Evolutionary conservation across 1,284 basidiomycete genomes (phyloP), one percentile per base, ranked within the genome.

Genomic region (Ustilago loliicola): DNA sequence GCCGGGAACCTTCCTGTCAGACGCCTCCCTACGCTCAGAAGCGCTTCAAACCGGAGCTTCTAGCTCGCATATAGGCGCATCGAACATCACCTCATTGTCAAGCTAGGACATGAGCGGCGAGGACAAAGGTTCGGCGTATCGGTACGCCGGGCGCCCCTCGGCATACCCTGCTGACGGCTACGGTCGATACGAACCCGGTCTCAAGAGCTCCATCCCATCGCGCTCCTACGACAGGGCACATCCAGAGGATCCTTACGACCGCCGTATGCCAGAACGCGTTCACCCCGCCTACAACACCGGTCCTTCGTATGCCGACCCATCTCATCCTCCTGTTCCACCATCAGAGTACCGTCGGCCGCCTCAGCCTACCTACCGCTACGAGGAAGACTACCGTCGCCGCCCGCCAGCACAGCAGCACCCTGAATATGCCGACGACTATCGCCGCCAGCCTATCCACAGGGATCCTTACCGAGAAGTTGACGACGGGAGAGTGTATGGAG

Each of bases 201-300:
- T 67, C 58, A 72, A 72, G 61, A 56, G 57, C 45, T 66, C 63
- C 45, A 58, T 62, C 3, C 60, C 66, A 11, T 47, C 72, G 29
- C 64, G 58, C 4, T 50, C 68, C 27, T 76, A 68, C 56, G 64
- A 65, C 45, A 54, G 62, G 19, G 30, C 27, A 2, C 61, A 56
- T 11, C 38, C 62, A 11, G 66, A 66, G 21, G 66, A 74, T 8
- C 38, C 42, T 21, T 71, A 70, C 45, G 68, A 77, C 17, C 62
- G 63, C 9, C 65, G 71, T 15, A 17, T 69, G 27, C 61, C 61
- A 7, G 75, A 77, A 10, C 62, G 66, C 8, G 64, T 65, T 36
- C 75, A 77, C n/a, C 71, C 75, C 21, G 66, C 75, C 25, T 77
- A 77, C 50, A 42, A 42, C 29, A 60, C 68, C 32, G 66, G 51